These are phyloP conservation scores for Homolaphlyctis polyrhiza DNA, from an alignment of 371 early-diverging fungal genomes.

Conservation along the genomic window DNA sequence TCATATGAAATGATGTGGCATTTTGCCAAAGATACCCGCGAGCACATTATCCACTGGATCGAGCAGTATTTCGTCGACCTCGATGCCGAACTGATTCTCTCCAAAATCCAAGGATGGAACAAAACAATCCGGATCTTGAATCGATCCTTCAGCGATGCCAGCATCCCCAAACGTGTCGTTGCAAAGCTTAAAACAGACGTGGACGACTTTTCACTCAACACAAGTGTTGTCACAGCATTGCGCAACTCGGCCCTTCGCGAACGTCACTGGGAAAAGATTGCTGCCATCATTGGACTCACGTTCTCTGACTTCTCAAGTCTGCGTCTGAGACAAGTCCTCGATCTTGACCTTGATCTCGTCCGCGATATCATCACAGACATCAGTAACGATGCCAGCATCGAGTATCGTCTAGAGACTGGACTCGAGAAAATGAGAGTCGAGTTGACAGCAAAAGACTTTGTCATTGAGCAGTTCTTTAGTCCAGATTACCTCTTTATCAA, in stretches of 20 bases:
- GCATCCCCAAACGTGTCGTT: slow-evolving; percentile 20
- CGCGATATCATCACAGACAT: slow-evolving; percentile 34
- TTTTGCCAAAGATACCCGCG: slow-evolving; percentile 2
- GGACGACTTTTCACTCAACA: slow-evolving; percentile 30
- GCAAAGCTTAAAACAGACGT: slow-evolving; percentile 24
- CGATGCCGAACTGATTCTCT: slow-evolving; percentile 16
- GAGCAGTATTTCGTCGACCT: slow-evolving; percentile 21
- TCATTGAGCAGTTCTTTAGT: slow-evolving; percentile 8
- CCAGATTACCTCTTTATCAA: slow-evolving; percentile 6
- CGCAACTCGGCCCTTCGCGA: slow-evolving; percentile 34
- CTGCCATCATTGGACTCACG: slow-evolving; percentile 30
- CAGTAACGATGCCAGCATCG: slow-evolving; percentile 30
- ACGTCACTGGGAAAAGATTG: slow-evolving; percentile 38
- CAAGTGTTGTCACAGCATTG: slow-evolving; percentile 29
- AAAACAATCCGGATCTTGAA: neutral
- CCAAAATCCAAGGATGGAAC: slow-evolving; percentile 17
- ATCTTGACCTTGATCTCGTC: slow-evolving; percentile 36
- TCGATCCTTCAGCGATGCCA: neutral
- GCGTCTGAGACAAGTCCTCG: slow-evolving; percentile 29
- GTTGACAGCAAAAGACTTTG: slow-evolving; percentile 29
- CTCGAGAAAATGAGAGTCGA: slow-evolving; percentile 41
- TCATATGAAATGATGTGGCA: slow-evolving; percentile 15
- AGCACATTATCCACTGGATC: slow-evolving; percentile 13
- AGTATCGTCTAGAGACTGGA: slow-evolving; percentile 20
- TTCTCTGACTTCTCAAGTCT: slow-evolving; percentile 27